Evolutionary conservation across 2,329 filamentous ascomycete genomes (phyloP), one percentile per base, ranked within the genome.

Genomic region (Basipetospora chlamydospora): DNA sequence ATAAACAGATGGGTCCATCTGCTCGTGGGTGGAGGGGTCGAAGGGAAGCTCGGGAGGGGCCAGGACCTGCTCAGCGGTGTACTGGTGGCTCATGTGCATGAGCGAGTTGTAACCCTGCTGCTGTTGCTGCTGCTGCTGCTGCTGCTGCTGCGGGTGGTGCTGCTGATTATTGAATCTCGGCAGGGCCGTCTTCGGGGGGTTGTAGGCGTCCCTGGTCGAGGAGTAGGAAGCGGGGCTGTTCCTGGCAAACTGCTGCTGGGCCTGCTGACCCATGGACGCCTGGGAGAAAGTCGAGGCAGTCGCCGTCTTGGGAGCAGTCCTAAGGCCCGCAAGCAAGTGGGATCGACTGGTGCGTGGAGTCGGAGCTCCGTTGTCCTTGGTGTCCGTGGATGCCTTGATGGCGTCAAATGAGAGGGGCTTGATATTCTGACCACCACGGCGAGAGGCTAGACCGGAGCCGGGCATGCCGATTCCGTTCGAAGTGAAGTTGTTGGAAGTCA

Each of bases 281-380:
- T 37, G 35, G 17, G 17, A 30, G 46, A 85, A 81, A 31, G 75
- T 78, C 26, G 77, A 71, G 15, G 77, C 73, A n/a, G 69, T 71
- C 21, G 76, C 70, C 33, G 81, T 87, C 67, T 94, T 95, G 26
- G 90, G 90, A 35, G 87, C 86, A 43, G 90, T 98, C 53, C 90
- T 77, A 42, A 98, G 70, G 39, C 88, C 88, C 42, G 88, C 88
- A 51, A 98, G 76, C 44, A 98, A 72, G 54, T 98, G 90, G 44
- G 86, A 92, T 46, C 90, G 84, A 59, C 86, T 94, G 38, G 88
- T 96, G 51, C 88, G 81, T 42, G 88, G 90, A 37, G 87, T 93
- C 7, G 82, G 75, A 38, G 74, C 69, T 39, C 75, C 70, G 39
- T 77, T 77, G 44, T 80, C 76, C 49, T n/a, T n/a, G n/a, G 74